These are phyloP conservation scores for Aurantiochytrium sp. DNA, from an alignment of 108 stramenopile genomes.

Conservation along the genomic window DNA sequence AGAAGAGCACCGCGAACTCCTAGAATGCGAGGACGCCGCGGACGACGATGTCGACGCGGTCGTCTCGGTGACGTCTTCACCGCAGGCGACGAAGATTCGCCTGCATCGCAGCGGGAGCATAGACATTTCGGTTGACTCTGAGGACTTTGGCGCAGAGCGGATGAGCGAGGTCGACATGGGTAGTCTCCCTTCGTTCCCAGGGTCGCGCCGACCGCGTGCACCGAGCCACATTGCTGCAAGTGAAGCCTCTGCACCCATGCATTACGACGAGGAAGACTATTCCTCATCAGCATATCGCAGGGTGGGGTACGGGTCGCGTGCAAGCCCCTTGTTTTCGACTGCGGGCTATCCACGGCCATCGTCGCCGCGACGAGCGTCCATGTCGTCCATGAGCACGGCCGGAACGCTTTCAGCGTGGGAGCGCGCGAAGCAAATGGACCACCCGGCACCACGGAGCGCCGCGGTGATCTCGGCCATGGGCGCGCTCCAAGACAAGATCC, in stretches of 20 bases:
- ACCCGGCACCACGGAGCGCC: background rate
- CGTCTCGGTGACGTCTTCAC: background rate
- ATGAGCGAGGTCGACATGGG: background rate
- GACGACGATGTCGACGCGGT: background rate
- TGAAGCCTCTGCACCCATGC: no score
- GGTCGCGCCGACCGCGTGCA: background rate
- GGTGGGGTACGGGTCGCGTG: no score
- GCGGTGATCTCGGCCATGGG: constrained; percentile 1
- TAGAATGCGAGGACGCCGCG: background rate
- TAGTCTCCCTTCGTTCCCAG: background rate
- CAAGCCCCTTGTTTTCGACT: background rate
- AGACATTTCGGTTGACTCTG: background rate
- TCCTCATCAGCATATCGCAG: no score
- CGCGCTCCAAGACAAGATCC: constrained; percentile 2
- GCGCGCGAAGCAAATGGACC: background rate
- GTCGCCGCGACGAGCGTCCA: background rate
- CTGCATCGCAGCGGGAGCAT: constrained; percentile 24
- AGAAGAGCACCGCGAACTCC: no score
- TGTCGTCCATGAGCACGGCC: background rate
- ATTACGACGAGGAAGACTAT: no score
- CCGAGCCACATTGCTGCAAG: no score
- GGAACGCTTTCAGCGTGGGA: background rate
- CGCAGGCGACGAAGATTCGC: background rate
- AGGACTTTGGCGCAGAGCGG: background rate
- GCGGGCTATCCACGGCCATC: background rate